These are phyloP conservation scores for Calendula officinalis DNA, from an alignment of 129 eudicot species.

Conservation along the genomic window DNA sequence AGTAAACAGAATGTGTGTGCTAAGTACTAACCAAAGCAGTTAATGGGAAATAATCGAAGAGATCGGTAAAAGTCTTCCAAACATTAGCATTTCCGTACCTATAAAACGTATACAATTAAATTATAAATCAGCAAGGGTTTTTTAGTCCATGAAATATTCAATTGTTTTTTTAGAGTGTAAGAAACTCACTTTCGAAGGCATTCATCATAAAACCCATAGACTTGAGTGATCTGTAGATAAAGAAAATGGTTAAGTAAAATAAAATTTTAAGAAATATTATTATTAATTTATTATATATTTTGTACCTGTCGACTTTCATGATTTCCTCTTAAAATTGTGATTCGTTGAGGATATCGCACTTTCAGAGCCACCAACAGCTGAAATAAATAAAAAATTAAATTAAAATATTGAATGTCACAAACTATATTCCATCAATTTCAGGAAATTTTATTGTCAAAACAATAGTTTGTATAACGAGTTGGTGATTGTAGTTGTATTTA, in stretches of 20 bases:
- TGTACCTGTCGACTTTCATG: slow-evolving; percentile 55
- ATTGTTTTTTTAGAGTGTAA: slow-evolving; percentile 1
- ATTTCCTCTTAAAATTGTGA: too few species aligned
- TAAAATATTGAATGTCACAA: neutral
- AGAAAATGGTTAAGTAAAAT: slow-evolving; percentile 8
- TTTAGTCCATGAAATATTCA: slow-evolving; percentile 3
- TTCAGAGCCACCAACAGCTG: slow-evolving; percentile 86
- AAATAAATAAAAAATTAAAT: neutral
- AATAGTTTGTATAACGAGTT: slow-evolving; percentile 1
- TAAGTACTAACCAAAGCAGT: slow-evolving; percentile 70
- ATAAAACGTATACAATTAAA: slow-evolving; percentile 18
- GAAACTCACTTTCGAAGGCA: slow-evolving; percentile 83
- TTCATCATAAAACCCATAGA: slow-evolving; percentile 92
- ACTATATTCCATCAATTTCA: neutral
- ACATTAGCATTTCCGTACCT: slow-evolving; percentile 79
- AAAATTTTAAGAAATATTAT: too few species aligned
- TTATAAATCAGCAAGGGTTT: slow-evolving; percentile 9
- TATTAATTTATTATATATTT: too few species aligned
- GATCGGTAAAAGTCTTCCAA: slow-evolving; percentile 81
- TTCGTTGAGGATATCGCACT: too few species aligned
- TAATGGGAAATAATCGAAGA: slow-evolving; percentile 71
- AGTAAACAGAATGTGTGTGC: too few species aligned
- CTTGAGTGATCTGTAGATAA: slow-evolving; percentile 83
- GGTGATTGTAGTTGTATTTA: slow-evolving; percentile 3
- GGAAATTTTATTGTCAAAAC: neutral